Percentiles rank a stretch among this genome's conserved stretches.
Evolutionary conservation across 2,329 filamentous ascomycete species (phyloP).

Genomic region (Epichloe festucae): DNA sequence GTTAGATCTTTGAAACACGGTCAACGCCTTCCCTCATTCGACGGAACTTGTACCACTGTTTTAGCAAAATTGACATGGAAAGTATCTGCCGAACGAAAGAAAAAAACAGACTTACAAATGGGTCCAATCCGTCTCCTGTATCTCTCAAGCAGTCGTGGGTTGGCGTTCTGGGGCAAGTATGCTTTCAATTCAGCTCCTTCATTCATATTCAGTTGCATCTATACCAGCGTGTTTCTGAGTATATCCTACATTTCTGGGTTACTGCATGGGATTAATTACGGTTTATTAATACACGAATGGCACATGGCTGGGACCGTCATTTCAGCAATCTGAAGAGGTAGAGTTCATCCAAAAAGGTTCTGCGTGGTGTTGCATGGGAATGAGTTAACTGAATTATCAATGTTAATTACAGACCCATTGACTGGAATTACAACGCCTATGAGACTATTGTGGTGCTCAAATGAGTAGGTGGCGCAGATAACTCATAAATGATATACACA

Average conservation of each 20-base stretch:
- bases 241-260: conserved; percentile 6
- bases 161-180: background rate
- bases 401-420: background rate
- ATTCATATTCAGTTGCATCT: conserved; percentile 1
- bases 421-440: background rate
- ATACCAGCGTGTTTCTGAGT: conserved; percentile 1
- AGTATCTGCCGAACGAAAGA: background rate
- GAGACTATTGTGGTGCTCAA: background rate
- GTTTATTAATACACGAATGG: background rate
- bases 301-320: background rate
- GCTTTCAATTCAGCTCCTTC: background rate
- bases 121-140: background rate
- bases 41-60: background rate
- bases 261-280: conserved; percentile 4
- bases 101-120: background rate
- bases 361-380: background rate
- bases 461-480: background rate
- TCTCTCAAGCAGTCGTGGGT: background rate
- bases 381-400: background rate
- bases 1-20: conserved; percentile 2
- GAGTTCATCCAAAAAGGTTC: background rate
- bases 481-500: conserved; percentile 1
- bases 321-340: background rate
- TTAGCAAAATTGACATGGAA: background rate
- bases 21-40: background rate